Evolutionary conservation across 129 eudicot genomes (phyloP).

Genomic region (Artemisia annua): DNA sequence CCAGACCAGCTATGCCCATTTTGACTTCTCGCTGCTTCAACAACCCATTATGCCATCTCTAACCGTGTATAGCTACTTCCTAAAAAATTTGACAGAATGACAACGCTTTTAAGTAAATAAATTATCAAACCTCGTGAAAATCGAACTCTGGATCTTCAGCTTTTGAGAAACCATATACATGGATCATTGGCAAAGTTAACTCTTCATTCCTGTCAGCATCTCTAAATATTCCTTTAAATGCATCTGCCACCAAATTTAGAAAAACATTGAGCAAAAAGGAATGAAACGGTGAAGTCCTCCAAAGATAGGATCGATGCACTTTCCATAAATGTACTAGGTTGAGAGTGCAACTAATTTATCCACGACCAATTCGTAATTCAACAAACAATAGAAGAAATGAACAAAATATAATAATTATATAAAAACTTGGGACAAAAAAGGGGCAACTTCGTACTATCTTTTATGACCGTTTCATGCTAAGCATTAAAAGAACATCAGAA

Average conservation of each 20-base stretch:
- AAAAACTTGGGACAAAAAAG: too few relatives aligned
- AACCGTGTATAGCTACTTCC: not conserved
- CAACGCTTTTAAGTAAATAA: not conserved
- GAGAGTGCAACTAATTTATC: not conserved
- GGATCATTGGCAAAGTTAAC: slow-evolving; percentile 68
- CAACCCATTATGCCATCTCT: slow-evolving; percentile 9
- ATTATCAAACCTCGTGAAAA: slow-evolving; percentile 72
- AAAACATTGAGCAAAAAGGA: not conserved
- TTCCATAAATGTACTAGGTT: not conserved
- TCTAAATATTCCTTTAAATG: slow-evolving; percentile 71
- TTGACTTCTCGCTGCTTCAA: not conserved
- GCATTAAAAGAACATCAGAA: not conserved
- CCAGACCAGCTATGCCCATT: too few relatives aligned
- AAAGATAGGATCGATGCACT: not conserved
- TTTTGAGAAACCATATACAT: slow-evolving; percentile 96
- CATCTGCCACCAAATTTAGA: slow-evolving; percentile 51
- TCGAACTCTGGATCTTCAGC: slow-evolving; percentile 96
- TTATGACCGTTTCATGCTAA: not conserved
- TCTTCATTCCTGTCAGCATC: slow-evolving; percentile 30
- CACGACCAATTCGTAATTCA: not conserved
- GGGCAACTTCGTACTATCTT: too few relatives aligned
- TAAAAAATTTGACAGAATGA: too few relatives aligned
- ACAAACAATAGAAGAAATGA: not conserved
- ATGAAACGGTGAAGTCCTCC: not conserved
- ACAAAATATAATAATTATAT: not conserved